A percentile compares a stretch with the other conserved stretches of the same genome.
phyloP scores from a whole-genome alignment of 1,139 yeast species.

The Geotrichum restrictum region DNA sequence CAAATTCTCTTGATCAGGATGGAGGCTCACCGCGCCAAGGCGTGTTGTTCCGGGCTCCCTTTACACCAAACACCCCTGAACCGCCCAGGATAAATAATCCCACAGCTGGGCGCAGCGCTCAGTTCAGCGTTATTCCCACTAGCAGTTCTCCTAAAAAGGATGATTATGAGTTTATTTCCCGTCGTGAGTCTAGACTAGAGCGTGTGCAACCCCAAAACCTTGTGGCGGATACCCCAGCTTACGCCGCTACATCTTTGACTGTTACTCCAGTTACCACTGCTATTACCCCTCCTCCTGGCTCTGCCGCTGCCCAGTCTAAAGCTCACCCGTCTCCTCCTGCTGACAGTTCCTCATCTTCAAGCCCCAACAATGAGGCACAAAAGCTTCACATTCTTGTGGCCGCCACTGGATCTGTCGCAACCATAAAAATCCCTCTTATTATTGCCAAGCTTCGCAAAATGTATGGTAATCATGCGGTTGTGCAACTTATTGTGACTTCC shows the following conservation, averaged over 20 bases:
- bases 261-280: background rate
- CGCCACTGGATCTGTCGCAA: constrained; percentile 95
- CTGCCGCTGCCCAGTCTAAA: background rate
- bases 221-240: background rate
- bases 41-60: background rate
- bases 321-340: too few relatives aligned
- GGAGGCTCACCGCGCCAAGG: background rate
- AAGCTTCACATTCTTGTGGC: constrained; percentile 84
- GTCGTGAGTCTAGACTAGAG: constrained; percentile 1
- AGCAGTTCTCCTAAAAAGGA: too few relatives aligned
- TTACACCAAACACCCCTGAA: background rate
- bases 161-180: background rate
- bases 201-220: background rate
- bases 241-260: background rate
- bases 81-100: background rate
- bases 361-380: constrained; percentile 30
- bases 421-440: constrained; percentile 83
- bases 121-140: background rate
- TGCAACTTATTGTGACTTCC: constrained; percentile 80
- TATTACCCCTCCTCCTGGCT: background rate
- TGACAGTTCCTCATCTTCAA: background rate
- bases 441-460: constrained; percentile 76
- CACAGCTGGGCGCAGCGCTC: background rate
- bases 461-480: constrained; percentile 64
- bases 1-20: background rate